Base-by-base conservation (phyloP, 2,329 filamentous ascomycete species). In the Pestalotiopsis sp. region DNA sequence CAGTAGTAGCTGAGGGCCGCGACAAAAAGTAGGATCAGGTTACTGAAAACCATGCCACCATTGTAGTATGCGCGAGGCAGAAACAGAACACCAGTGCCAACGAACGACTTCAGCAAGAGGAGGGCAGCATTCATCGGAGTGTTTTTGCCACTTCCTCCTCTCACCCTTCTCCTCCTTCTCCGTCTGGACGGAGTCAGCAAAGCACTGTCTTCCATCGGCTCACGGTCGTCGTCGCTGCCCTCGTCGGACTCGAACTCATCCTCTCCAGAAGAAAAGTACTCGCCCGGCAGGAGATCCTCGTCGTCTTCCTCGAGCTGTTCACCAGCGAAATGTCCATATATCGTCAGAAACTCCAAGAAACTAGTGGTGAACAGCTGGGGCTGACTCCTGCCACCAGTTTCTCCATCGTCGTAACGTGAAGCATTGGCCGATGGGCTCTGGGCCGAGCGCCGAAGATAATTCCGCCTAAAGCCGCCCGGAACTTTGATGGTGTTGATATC, bases 281-380 rank as follows among this genome's bases (percentile, higher is more conserved):
- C 95, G 78, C 97, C 92, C 1, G 94, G 93, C 4, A 87, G 90
- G 14, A 97, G 84, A 1, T 91, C 93, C 79, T 98, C 95, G 74
- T 98, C 96, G 74, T 98, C 96, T 80, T 99, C 96, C 79, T 98
- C 95, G 13, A 99, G 87, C 77, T 97, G 93, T 80, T 99, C 96
- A 81, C 96, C 96, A 2, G 96, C 96, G 78, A 99, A 99, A 82
- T 99, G 96, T 3, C 96, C 96, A 75, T 98, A 99, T 38, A 99
- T 87, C 7, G 93, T 95, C 64, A 99, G 80, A 75, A 99, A 99
- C 79, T 99, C 97, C 69, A 99, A 88, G 78, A 99, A 99, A 80
- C 93, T 99, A 73, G 88, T 94, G 0, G 96, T 98, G 69, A 97
- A 90, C 39, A 97, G 85, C 70, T 89, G 89, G 49, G 88, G 88